phyloP scores from a whole-genome alignment of 2,329 filamentous ascomycete genomes.

The Fusarium falciforme region DNA sequence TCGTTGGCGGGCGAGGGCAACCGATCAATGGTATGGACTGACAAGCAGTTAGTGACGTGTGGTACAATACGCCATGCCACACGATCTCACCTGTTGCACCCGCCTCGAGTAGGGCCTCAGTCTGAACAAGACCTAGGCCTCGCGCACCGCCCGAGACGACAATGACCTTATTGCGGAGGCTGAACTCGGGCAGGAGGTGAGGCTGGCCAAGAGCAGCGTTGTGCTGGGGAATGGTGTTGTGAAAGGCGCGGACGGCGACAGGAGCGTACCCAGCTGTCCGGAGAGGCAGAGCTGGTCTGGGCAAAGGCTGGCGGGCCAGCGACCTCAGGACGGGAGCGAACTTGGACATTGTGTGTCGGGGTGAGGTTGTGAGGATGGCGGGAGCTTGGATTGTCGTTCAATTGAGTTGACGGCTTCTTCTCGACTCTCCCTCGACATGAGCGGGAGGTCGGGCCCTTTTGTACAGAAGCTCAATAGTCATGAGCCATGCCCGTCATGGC shows the following conservation, averaged over 20 bases:
- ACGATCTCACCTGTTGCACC: slow-evolving; percentile 71
- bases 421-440: neutral
- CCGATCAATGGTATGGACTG: slow-evolving; percentile 75
- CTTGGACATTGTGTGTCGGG: slow-evolving; percentile 41
- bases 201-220: slow-evolving; percentile 35
- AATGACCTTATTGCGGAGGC: slow-evolving; percentile 77
- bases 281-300: slow-evolving; percentile 17
- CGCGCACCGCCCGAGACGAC: slow-evolving; percentile 81
- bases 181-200: slow-evolving; percentile 76
- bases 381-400: neutral
- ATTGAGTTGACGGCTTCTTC: neutral
- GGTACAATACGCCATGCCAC: neutral
- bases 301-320: slow-evolving; percentile 32
- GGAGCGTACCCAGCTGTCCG: slow-evolving; percentile 14
- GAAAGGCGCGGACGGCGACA: slow-evolving; percentile 33
- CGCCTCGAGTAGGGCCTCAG: slow-evolving; percentile 82
- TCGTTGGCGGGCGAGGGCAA: slow-evolving; percentile 62
- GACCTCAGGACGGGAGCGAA: slow-evolving; percentile 36
- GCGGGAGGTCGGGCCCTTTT: slow-evolving; percentile 13
- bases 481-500: neutral
- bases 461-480: slow-evolving; percentile 10
- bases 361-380: neutral
- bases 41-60: slow-evolving; percentile 13
- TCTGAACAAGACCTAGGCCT: slow-evolving; percentile 81
- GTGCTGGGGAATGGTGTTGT: slow-evolving; percentile 31